These are phyloP conservation scores for Chaetomium tenue DNA, from an alignment of 495 filamentous ascomycete genomes.

Conservation along the genomic window DNA sequence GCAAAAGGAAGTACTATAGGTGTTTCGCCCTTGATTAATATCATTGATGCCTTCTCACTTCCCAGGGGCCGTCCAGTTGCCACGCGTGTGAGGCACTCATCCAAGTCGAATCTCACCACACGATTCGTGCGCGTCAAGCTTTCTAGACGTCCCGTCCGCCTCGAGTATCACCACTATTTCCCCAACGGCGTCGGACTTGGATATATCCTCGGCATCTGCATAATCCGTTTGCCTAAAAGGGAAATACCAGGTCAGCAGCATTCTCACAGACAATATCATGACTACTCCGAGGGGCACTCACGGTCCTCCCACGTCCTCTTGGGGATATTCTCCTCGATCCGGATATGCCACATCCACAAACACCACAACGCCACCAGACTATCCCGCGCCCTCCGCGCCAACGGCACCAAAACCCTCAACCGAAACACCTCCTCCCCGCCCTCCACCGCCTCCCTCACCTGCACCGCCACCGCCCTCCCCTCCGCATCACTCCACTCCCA, in stretches of 20 bases:
- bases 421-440: slow-evolving; percentile 8
- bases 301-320: slow-evolving; percentile 20
- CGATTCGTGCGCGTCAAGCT: too few relatives aligned
- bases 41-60: too few relatives aligned
- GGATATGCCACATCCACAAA: slow-evolving; percentile 36
- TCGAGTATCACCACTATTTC: background rate
- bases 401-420: slow-evolving; percentile 31
- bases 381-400: slow-evolving; percentile 32
- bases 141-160: too few relatives aligned
- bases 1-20: too few relatives aligned
- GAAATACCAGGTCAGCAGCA: background rate
- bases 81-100: too few relatives aligned
- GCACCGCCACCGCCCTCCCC: slow-evolving; percentile 31
- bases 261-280: background rate
- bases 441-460: slow-evolving; percentile 20
- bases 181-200: background rate
- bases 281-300: background rate
- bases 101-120: background rate
- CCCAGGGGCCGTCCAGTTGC: too few relatives aligned
- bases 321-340: background rate
- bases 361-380: slow-evolving; percentile 39
- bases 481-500: slow-evolving; percentile 32
- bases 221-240: slow-evolving; percentile 1
- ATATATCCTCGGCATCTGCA: background rate
- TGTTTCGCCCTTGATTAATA: too few relatives aligned